Evolutionary conservation across 257 asterid species (phyloP), one percentile per base, ranked within the genome.

Genomic region (Cinchona pubescens): DNA sequence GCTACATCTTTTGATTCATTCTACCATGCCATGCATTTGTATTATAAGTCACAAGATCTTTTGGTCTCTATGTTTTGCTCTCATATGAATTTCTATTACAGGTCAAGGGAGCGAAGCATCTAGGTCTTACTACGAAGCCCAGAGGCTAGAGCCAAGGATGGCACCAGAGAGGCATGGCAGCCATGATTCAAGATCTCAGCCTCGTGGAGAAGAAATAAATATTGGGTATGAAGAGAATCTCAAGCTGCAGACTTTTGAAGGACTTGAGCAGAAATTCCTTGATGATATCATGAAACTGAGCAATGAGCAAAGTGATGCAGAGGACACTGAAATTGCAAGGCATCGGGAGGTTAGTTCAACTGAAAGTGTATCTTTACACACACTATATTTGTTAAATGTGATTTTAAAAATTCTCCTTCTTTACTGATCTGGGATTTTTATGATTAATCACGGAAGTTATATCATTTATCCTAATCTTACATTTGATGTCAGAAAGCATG

Each of bases 291-390:
- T 85, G 96, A 89, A 90, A 77, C 85, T 94, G 82, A 90, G 92
- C 89, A 88, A 89, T 84, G 99, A 90, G 80, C 97, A 94, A 80
- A 84, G 83, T 73, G 93, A 90, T 80, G 99, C 96, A 13, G 99
- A 94, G 82, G 96, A 94, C 81, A 92, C 94, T 25, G 99, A 94
- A 86, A 92, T 87, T 80, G 89, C 92, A 46, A 90, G 98, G 83
- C 97, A 94, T 71, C 79, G 92, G 76, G 98, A 92, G 98, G 99
- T 94, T 79, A 70, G 87, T 84, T 85, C 78, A 61, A 32, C 60
- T 43, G 34, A 30, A 35, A 25, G 68, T 42, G 68, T 72, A 63
- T 60, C 67, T 77, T 67, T 70, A 27, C 64, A 19, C 25, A 53
- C 70, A 43, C 32, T 34, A 15, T 71, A 55, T 55, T 55, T 55